Evolutionary conservation across 2,329 filamentous ascomycete genomes (phyloP), one percentile per base, ranked within the genome.

Genomic region (Penicillium sp.): DNA sequence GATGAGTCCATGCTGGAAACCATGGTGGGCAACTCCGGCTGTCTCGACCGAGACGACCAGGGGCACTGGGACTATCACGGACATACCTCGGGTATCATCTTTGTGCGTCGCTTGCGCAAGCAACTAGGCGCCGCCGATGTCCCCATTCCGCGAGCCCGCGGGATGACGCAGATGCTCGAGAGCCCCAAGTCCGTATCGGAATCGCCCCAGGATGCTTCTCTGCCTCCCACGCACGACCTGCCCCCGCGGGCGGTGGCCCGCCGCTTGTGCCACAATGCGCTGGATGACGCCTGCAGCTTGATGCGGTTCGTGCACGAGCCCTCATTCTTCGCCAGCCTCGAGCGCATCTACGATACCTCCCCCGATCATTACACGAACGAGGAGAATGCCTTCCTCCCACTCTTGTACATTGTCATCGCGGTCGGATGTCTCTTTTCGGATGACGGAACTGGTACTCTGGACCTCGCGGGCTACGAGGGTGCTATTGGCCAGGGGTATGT

Each of bases 11-110:
- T 91, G 50, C 73, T 98, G 17, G 83, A 91, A 59, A 94, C 90
- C 18, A 97, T 98, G 91, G 89, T 97, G 42, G 86, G 91, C 60
- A 87, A 87, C 28, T 88, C 91, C 2, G 93, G 91, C 23, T 86
- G 90, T 60, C 76, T 98, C 13, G 91, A 97, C 57, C 76, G 97
- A 21, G 89, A 94, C 56, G 91, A 97, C 53, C 81, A 83, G 55
- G 91, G 91, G 28, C 82, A 93, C 54, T 94, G 89, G 82, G 90
- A 97, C 65, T 98, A 95, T 57, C 88, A 94, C 59, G 93, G 93
- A 33, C 86, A 87, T 49, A 96, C 91, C 0, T 97, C 93, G 0
- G 90, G 91, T 2, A 78, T 90, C 29, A 87, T 91, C 48, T 98
- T 96, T 63, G 77, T 96, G 54, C 80, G 81, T 49, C 82, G 87